A percentile compares a stretch with the other conserved stretches of the same genome.
Evolutionary conservation across 2,329 filamentous ascomycete genomes (phyloP).

Genomic region (Sarocladiaceae sp.): DNA sequence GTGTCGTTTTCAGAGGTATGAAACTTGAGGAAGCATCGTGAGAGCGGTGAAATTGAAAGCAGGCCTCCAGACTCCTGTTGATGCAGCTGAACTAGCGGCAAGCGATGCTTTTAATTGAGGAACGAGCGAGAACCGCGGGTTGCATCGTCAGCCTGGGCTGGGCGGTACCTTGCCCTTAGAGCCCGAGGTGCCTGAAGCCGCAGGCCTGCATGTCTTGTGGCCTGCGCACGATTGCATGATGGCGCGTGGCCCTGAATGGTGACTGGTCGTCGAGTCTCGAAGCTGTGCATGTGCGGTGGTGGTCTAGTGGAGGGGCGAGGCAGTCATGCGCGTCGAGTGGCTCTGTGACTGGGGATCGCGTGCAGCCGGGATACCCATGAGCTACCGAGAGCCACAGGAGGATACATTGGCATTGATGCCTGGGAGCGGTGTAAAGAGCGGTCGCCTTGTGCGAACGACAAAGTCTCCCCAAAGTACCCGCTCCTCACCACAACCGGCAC

Average conservation of each 20-base stretch:
- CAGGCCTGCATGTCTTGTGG: constrained; percentile 6
- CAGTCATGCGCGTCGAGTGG: constrained; percentile 5
- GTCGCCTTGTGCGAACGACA: not conserved
- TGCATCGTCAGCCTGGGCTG: constrained; percentile 8
- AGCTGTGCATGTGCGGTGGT: not conserved
- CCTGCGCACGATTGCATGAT: not conserved
- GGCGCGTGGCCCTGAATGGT: constrained; percentile 8
- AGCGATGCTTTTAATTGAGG: constrained; percentile 2
- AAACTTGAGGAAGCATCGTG: no score
- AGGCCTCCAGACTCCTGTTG: not conserved
- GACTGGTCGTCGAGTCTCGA: constrained; percentile 3
- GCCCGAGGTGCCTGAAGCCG: constrained; percentile 6
- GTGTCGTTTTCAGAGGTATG: no score
- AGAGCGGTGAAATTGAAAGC: no score
- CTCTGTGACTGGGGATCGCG: not conserved
- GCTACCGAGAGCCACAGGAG: not conserved
- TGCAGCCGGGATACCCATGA: constrained; percentile 5
- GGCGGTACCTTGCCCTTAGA: constrained; percentile 1
- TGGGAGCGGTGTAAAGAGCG: not conserved
- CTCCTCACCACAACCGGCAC: no score
- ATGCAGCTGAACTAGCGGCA: not conserved
- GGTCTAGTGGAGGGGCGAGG: constrained; percentile 6
- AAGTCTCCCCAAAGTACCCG: constrained; percentile 3
- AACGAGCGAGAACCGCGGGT: no score
- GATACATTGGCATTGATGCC: not conserved